Conservation (phyloP, 345 rosid species). For the Citrus maxima region DNA sequence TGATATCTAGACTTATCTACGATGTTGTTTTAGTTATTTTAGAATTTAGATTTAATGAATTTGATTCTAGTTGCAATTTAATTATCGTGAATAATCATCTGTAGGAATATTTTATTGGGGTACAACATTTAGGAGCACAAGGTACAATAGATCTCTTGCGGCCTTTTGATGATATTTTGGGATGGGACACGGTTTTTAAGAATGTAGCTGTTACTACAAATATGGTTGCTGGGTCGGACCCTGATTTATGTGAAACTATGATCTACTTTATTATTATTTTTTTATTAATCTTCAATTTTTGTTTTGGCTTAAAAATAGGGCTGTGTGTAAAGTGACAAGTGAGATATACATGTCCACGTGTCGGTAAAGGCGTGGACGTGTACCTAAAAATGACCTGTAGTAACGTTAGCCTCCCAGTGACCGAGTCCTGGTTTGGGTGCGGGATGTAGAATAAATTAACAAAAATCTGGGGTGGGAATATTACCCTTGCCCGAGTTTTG, state of each 20-base stretch:
- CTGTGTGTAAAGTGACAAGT: neutral
- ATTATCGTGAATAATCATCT: neutral
- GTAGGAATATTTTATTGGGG: neutral
- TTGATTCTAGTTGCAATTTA: neutral
- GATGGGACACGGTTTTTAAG: neutral
- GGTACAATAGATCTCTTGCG: neutral
- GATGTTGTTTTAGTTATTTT: neutral
- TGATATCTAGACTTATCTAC: neutral
- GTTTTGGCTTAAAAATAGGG: neutral
- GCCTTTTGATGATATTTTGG: neutral
- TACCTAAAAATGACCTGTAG: slow-evolving; percentile 6
- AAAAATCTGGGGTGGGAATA: neutral
- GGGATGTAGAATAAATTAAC: neutral
- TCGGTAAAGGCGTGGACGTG: slow-evolving; percentile 7
- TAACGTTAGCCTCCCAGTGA: neutral
- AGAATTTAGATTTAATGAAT: neutral
- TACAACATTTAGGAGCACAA: neutral
- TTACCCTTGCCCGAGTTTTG: neutral
- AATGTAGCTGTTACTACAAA: neutral
- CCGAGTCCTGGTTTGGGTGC: slow-evolving; percentile 9
- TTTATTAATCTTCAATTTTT: neutral
- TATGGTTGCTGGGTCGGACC: slow-evolving; percentile 4
- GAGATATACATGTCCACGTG: slow-evolving; percentile 24
- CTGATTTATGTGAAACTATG: neutral
- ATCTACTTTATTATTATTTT: neutral